A percentile compares a stretch with the other conserved stretches of the same genome.
phyloP scores from a whole-genome alignment of 1,284 basidiomycete species.

The Moniliophthora roreri region DNA sequence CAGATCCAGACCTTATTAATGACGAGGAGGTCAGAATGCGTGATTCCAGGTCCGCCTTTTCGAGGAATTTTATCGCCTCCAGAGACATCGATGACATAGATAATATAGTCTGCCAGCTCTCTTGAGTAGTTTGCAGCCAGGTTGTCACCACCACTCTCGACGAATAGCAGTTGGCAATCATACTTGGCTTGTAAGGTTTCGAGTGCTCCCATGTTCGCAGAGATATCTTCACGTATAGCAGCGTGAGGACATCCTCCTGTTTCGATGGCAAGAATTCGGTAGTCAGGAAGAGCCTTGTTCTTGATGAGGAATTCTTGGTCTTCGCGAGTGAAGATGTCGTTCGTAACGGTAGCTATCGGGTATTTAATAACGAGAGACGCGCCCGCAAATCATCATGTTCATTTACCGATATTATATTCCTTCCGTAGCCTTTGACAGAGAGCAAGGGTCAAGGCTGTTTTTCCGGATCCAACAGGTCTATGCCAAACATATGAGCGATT shows the following conservation, averaged over 20 bases:
- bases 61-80: conserved; percentile 98
- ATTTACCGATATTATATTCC: conserved; percentile 84
- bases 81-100: conserved; percentile 88
- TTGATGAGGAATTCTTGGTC: conserved; percentile 97
- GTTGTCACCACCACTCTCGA: conserved; percentile 97
- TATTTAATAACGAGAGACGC: conserved; percentile 6
- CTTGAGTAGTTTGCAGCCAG: conserved; percentile 94
- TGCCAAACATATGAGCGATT: conserved; percentile 9
- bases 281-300: conserved; percentile 83
- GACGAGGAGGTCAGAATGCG: conserved; percentile 91
- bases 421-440: conserved; percentile 86
- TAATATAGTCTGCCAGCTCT: conserved; percentile 96
- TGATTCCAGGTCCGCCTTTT: conserved; percentile 97
- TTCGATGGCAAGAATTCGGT: conserved; percentile 94
- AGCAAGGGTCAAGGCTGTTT: conserved; percentile 92
- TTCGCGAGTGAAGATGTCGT: conserved; percentile 97
- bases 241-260: conserved; percentile 96
- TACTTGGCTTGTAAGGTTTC: conserved; percentile 95
- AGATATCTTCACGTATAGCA: conserved; percentile 96
- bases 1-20: conserved; percentile 80
- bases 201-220: conserved; percentile 93
- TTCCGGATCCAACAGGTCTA: conserved; percentile 95
- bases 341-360: conserved; percentile 82
- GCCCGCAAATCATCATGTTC: conserved; percentile 19
- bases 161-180: conserved; percentile 83